Evolutionary conservation across 2,329 filamentous ascomycete genomes (phyloP), one percentile per base, ranked within the genome.

Genomic region (Cladosporium velox): DNA sequence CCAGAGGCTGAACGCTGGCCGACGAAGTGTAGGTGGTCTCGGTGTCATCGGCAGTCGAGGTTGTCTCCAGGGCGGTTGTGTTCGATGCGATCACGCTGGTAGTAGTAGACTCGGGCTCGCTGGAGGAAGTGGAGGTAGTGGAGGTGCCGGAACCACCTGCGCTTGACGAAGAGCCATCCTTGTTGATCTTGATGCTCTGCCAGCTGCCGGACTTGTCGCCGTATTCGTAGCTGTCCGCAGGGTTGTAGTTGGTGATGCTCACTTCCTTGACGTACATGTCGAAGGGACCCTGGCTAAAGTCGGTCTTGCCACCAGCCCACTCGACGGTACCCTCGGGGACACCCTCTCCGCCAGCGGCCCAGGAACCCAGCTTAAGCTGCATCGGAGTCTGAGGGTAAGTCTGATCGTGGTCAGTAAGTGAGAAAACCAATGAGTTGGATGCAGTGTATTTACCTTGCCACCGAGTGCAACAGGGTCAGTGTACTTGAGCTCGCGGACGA

Each of bases 301-400:
- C 80, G 15, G 80, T 81, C 38, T 77, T 72, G 64, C 90, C 89
- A 58, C 89, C 88, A 55, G 89, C 88, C 90, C 89, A 91, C 64
- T 86, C 75, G 66, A 89, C 83, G 28, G 87, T 90, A 58, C 89
- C 88, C 67, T 79, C 67, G n/a, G 82, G 77, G 44, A 81, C 76
- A 65, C 79, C 76, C 4, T 79, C 76, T 63, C 81, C 79, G 70
- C 84, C 85, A 62, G 80, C 82, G 38, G 80, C 79, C 81, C 81
- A 83, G 74, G 78, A 80, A 58, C 80, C 80, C 26, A 83, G 73
- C 62, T 86, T 87, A 59, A 91, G 77, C 60, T 87, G 86, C 88
- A 90, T 90, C 1, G 91, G 91, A 0, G 91, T 93, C 75, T 94
- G 91, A 0, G 91, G 91, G 76, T 87, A 93, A 79, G 96, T 91